Base-by-base conservation (phyloP, 2,329 filamentous ascomycete genomes). In the Sporothrix schenckii region DNA sequence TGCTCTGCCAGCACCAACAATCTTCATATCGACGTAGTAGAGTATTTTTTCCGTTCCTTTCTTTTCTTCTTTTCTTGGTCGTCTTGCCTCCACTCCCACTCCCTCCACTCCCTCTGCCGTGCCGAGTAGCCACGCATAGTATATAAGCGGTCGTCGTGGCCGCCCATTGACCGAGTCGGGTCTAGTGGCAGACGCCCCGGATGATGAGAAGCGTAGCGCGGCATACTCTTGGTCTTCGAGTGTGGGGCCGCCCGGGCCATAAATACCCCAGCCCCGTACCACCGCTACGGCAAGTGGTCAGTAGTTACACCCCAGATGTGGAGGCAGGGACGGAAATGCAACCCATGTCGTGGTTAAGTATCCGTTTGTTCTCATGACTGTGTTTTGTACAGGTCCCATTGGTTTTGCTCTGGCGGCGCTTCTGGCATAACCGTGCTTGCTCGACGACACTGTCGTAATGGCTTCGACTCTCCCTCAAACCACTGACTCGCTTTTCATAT, bases 231-330 rank as follows among this genome's bases (percentile, higher is more conserved):
- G 4, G 4, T 34, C 7, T 34, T 44, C 27, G 39, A n/a, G 39
- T 63, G 58, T 63, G 58, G 58, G 58, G 58, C 27, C 58, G 39
- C n/a, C 58, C 58, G 58, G 58, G 58, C 58, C 58, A 47, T 63
- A 63, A 63, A 63, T 63, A 63, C 58, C 58, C 58, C 58, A 63
- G 27, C 58, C 58, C 58, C 39, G 41, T 39, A 47, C 56, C 34
- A 60, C 41, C 54, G 19, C 54, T 54, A 54, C 24, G 52, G 52
- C 52, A 54, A 11, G 52, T 21, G 52, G 52, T 54, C 52, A 54
- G 24, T 16, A 30, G 27, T 30, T 30, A 54, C 52, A 54, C 52
- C 10, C 52, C 21, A 16, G 44, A 49, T 5, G 13, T 13, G 16
- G 44, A 16, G 44, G 16, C 44, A 30, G 27, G 27, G 27, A 30